These are phyloP conservation scores for Bipolaris gigantea DNA, from an alignment of 2,329 filamentous ascomycete species.

Conservation along the genomic window DNA sequence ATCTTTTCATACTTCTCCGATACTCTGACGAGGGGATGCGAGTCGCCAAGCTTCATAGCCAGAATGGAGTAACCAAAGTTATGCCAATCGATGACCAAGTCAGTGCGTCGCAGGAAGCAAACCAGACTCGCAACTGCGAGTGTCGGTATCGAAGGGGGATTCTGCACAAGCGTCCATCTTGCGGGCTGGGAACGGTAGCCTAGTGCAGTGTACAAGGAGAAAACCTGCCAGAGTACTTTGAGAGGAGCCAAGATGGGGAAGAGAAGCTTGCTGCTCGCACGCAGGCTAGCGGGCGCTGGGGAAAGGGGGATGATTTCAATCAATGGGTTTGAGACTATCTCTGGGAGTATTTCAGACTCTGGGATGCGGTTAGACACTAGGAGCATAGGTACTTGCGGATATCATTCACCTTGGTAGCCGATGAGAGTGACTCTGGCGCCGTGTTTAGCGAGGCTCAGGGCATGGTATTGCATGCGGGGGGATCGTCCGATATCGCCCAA, in stretches of 20 bases:
- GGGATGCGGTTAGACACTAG: neutral
- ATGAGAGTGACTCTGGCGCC: conserved; percentile 81
- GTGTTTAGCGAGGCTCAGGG: conserved; percentile 83
- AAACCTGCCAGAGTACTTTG: conserved; percentile 84
- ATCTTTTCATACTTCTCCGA: conserved; percentile 76
- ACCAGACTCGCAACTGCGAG: conserved; percentile 73
- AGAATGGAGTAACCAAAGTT: conserved; percentile 98
- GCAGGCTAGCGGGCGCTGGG: conserved; percentile 67
- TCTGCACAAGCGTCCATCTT: conserved; percentile 87
- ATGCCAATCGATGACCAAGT: conserved; percentile 94
- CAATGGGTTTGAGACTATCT: conserved; percentile 67
- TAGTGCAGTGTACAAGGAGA: conserved; percentile 69
- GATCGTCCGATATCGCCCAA: conserved; percentile 94
- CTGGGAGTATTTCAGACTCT: conserved; percentile 82
- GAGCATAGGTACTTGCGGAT: neutral
- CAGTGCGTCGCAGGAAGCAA: conserved; percentile 75
- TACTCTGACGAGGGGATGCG: conserved; percentile 74
- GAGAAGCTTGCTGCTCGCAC: conserved; percentile 67
- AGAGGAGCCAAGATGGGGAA: conserved; percentile 79
- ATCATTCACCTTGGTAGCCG: conserved; percentile 72
- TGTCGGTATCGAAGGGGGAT: conserved; percentile 92
- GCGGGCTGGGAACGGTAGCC: conserved; percentile 73
- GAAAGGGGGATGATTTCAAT: conserved; percentile 73
- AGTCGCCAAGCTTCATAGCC: conserved; percentile 62
- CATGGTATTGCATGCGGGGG: conserved; percentile 98